Percentiles rank a stretch among this genome's conserved stretches.
Conservation (phyloP, 306 rosid genomes). For the Hippophae tibetana region DNA sequence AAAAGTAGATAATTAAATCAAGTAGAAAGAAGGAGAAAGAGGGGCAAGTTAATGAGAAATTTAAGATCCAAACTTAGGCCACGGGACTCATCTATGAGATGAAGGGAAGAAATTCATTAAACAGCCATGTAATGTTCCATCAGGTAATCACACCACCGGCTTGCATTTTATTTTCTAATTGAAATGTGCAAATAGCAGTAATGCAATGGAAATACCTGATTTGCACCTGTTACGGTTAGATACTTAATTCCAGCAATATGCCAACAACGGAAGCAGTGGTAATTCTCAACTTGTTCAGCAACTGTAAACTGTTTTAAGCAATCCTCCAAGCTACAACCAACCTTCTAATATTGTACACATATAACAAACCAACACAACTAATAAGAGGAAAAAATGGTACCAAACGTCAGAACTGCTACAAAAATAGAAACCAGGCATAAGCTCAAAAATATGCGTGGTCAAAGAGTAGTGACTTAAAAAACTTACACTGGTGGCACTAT, state of each 20-base stretch:
- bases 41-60: neutral
- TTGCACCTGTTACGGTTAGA: conserved; percentile 42
- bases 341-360: conserved; percentile 31
- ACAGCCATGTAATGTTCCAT: neutral
- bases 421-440: conserved; percentile 11
- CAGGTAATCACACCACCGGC: neutral
- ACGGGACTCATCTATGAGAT: neutral
- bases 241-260: conserved; percentile 68
- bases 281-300: conserved; percentile 80
- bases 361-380: conserved; percentile 7
- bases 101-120: neutral
- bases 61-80: neutral
- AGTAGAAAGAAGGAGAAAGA: too few species aligned
- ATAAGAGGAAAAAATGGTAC: neutral
- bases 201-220: conserved; percentile 45
- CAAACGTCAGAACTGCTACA: conserved; percentile 3
- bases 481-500: conserved; percentile 48
- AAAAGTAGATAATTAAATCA: conserved; percentile 1
- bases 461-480: conserved; percentile 18
- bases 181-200: neutral
- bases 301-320: conserved; percentile 68
- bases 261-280: conserved; percentile 79
- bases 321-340: conserved; percentile 57
- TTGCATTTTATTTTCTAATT: neutral
- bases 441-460: conserved; percentile 21